Base-by-base conservation (phyloP, 805 yeast genomes). In the Yarrowia sp. region DNA sequence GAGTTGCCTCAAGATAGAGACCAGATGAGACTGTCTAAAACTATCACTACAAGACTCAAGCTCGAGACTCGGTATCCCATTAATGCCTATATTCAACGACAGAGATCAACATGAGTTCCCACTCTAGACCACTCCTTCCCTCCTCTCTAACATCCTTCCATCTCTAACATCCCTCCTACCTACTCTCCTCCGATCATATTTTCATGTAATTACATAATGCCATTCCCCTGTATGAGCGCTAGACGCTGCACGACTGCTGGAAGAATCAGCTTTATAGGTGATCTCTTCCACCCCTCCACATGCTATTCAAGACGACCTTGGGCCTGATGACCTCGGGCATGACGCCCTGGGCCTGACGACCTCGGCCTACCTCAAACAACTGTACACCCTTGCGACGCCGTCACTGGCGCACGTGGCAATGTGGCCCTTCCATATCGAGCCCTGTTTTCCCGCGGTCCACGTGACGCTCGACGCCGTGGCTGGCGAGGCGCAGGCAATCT, bases 341-440 rank as follows among this genome's bases (percentile, higher is more conserved):
- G 30, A 24, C 30, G n/a, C n/a, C n/a, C n/a, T n/a, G n/a, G n/a
- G n/a, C n/a, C n/a, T n/a, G 38, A 19, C 19, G 19, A 10, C 33
- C 40, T 50, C 19, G 17, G 13, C 33, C 40, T 50, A 55, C 49
- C 40, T 36, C 44, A 43, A 33, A n/a, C 46, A 30, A 42, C 64
- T 58, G 17, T 58, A 58, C 64, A 58, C 64, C 19, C 64, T 10
- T 3, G 64, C 64, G 12, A 58, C 64, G 0, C 64, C 64, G 33
- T 58, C 64, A 17, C 64, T 58, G 19, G 64, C 64, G 42, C 64
- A 58, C 8, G 64, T 58, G 50, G 64, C 64, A 33, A 58, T 58
- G 17, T 58, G 64, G 36, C 64, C 40, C 50, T 58, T 58, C 64
- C 64, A 58, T 43, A 42, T 58, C 50, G 64, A 58, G 13, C 64